phyloP scores from a whole-genome alignment of 345 rosid species.

The Arabidopsis arenosa region DNA sequence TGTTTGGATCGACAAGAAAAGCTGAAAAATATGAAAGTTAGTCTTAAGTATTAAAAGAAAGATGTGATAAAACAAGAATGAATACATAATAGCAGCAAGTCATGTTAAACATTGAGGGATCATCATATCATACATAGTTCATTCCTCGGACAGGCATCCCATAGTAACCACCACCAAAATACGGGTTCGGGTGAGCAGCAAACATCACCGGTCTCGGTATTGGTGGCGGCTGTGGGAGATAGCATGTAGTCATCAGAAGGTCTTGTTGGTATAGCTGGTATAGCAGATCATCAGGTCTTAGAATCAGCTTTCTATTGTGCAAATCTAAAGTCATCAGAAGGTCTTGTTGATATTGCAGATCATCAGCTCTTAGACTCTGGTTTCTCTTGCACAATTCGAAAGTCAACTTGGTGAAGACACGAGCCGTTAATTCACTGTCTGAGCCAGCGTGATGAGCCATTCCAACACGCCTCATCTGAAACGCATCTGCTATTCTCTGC shows the following conservation, averaged over 20 bases:
- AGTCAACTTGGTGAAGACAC: neutral
- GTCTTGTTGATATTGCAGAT: neutral
- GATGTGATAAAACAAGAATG: neutral
- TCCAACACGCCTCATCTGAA: constrained; percentile 17
- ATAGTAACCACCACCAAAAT: neutral
- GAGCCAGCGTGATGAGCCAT: constrained; percentile 40
- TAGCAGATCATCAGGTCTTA: neutral
- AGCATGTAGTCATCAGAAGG: neutral
- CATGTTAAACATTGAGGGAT: neutral
- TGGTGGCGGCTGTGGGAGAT: neutral
- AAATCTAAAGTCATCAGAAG: neutral
- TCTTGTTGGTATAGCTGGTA: neutral
- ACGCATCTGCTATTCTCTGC: constrained; percentile 11
- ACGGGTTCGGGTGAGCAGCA: constrained; percentile 6
- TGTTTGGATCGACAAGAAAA: neutral
- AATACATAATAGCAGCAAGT: neutral
- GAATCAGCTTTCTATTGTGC: neutral
- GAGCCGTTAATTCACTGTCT: constrained; percentile 35
- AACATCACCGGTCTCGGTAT: neutral
- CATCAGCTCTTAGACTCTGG: neutral
- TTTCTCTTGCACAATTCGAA: neutral
- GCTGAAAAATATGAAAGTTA: neutral
- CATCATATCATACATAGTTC: neutral
- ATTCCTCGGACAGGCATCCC: neutral
- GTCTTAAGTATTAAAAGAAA: neutral